Evolutionary conservation across 495 filamentous ascomycete species (phyloP), one percentile per base, ranked within the genome.

Genomic region (Penicillium antarcticum): DNA sequence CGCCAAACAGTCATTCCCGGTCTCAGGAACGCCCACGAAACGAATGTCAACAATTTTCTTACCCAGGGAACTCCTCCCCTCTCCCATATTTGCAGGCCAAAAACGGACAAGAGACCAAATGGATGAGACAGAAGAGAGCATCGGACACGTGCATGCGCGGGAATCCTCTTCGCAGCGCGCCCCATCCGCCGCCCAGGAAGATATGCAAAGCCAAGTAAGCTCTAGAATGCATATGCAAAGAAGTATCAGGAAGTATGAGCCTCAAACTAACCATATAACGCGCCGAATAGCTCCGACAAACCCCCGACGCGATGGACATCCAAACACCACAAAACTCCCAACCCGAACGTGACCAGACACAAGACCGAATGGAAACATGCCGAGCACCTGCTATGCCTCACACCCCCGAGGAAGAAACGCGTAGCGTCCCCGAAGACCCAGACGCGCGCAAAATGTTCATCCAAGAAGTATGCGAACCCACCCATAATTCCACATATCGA

Each of bases 101-200:
- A 76, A 76, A 61, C 62, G 73, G 23, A 62, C 71, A 38, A 72
- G 71, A 50, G 65, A 69, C 38, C 66, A 75, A 51, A 63, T 75
- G 48, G 63, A 63, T 5, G 65, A 68, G 26, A 49, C 43, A 8
- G 56, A 53, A 26, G 51, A 61, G 46, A 53, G 55, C 58, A 52
- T 50, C 42, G 52, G 48, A 52, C 45, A 45, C 54, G 26, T 48
- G 51, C 51, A 56, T 46, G 17, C 32, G 34, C 48, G 55, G 52
- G 52, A 45, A 34, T 50, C 36, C 21, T 41, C 43, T 32, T 36
- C 44, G 45, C 42, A 50, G 19, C 38, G 48, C n/a, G 51, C 42
- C 24, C 50, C 52, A 29, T 53, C 54, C 21, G 48, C 52, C 9
- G 18, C 47, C 34, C 45, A 59, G 18, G 39, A 55, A 42, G 52